These are phyloP conservation scores for Russula sp. DNA, from an alignment of 768 basidiomycete species.

Conservation along the genomic window DNA sequence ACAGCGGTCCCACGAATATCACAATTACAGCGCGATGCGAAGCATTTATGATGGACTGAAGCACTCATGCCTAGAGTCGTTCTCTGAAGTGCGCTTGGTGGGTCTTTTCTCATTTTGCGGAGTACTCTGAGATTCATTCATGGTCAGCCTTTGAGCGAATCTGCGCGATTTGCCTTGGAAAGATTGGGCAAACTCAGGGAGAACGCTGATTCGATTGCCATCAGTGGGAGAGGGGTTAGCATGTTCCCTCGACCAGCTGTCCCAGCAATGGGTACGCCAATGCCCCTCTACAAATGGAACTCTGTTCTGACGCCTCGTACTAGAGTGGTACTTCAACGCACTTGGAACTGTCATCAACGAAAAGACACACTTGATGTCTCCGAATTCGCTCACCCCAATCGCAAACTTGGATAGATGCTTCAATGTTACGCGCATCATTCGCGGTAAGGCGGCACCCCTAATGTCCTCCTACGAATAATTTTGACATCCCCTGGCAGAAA, in stretches of 20 bases:
- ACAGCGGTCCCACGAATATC: slow-evolving; percentile 14
- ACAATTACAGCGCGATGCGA: slow-evolving; percentile 29
- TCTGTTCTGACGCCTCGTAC: not conserved
- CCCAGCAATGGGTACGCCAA: slow-evolving; percentile 5
- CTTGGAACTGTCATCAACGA: not conserved
- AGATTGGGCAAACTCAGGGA: slow-evolving; percentile 2
- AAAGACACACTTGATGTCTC: not conserved
- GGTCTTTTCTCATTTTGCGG: not conserved
- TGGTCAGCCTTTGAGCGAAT: slow-evolving; percentile 5
- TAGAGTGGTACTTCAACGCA: slow-evolving; percentile 9
- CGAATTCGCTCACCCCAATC: not conserved
- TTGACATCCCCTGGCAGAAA: slow-evolving; percentile 28
- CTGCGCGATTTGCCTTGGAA: not conserved
- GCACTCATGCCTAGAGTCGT: slow-evolving; percentile 4
- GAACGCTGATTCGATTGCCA: slow-evolving; percentile 1
- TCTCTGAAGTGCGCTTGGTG: not conserved
- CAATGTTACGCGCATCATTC: not conserved
- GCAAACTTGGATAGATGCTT: slow-evolving; percentile 11
- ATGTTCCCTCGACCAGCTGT: slow-evolving; percentile 8
- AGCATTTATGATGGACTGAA: slow-evolving; percentile 25
- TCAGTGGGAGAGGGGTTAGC: not conserved
- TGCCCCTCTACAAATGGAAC: too few relatives aligned
- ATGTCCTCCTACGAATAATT: too few relatives aligned
- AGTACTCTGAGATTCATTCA: not conserved
- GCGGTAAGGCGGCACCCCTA: not conserved